Evolutionary conservation across 1,284 basidiomycete species (phyloP).

Genomic region (Porodaedalea pini): DNA sequence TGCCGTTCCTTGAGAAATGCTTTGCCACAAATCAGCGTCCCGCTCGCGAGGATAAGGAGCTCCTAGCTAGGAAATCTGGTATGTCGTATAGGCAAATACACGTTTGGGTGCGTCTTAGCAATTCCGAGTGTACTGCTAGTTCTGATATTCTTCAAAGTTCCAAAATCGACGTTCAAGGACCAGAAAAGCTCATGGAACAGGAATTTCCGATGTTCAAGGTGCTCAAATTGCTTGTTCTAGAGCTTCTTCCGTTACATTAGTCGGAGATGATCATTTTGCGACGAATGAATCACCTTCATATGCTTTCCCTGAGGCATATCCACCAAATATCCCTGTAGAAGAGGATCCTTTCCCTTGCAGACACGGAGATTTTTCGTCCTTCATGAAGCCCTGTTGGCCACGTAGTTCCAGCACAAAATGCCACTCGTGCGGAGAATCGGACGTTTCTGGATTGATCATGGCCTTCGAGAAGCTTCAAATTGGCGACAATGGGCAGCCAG

Average conservation of each 20-base stretch:
- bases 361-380: slow-evolving; percentile 6
- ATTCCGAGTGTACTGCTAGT: background rate
- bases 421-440: background rate
- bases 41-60: slow-evolving; percentile 1
- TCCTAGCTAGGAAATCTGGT: slow-evolving; percentile 13
- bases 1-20: slow-evolving; percentile 3
- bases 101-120: slow-evolving; percentile 6
- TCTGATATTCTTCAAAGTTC: slow-evolving; percentile 1
- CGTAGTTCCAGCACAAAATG: background rate
- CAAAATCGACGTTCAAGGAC: slow-evolving; percentile 13
- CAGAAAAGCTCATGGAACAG: background rate
- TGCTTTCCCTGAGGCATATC: slow-evolving; percentile 10
- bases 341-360: slow-evolving; percentile 15
- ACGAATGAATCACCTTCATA: background rate
- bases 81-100: slow-evolving; percentile 16
- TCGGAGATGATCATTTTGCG: background rate
- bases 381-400: background rate
- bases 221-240: background rate
- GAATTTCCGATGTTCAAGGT: background rate
- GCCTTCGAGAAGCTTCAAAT: slow-evolving; percentile 2
- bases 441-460: background rate
- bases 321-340: background rate
- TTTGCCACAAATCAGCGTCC: slow-evolving; percentile 9
- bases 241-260: background rate
- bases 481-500: background rate